Evolutionary conservation across 176 grass and related monocot genomes (phyloP), one percentile per base, ranked within the genome.

Genomic region (Musa itinerans): DNA sequence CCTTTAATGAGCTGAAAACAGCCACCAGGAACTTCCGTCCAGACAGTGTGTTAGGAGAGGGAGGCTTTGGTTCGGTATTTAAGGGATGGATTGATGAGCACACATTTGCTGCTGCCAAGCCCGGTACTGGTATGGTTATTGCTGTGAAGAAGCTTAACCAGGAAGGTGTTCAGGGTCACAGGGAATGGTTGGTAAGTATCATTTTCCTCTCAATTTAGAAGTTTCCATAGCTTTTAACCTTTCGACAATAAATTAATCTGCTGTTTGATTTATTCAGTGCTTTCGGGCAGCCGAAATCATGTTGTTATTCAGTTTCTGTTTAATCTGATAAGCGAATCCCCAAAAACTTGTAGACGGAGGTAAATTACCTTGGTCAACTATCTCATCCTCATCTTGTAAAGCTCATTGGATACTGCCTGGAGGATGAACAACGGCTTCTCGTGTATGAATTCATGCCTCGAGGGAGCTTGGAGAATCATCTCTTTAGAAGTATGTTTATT

Each of bases 381-480:
- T 83, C 85, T 27, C 93, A 97, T 79, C 93, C 90, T 34, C 92
- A 97, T 81, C 93, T 97, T 72, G 93, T 97, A 65, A 97, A 85
- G 61, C 87, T 97, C 34, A 78, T 89, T 9, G 93, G 93, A 25
- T 97, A 93, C 76, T 97, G 93, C 83, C 62, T 92, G 50, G 93
- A 97, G 79, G 93, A 97, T 6, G 93, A 93, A 64, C 90, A 97
- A 51, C 61, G 93, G 51, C 93, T 97, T 79, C 89, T 97, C 43
- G 90, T 97, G 16, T 97, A 97, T 3, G 93, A 97, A 68, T 96
- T 90, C 79, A 96, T 97, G 93, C 90, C 87, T n/a, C 87, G 83
- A 63, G 93, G 93, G 67, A 93, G 93, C 85, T 89, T 97, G 89
- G 93, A 97, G 86, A 91, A 97, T 83, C 93, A 97, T 81, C 93